Evolutionary conservation across 805 yeast species (phyloP).

Genomic region (Allodekkera sacchari): DNA sequence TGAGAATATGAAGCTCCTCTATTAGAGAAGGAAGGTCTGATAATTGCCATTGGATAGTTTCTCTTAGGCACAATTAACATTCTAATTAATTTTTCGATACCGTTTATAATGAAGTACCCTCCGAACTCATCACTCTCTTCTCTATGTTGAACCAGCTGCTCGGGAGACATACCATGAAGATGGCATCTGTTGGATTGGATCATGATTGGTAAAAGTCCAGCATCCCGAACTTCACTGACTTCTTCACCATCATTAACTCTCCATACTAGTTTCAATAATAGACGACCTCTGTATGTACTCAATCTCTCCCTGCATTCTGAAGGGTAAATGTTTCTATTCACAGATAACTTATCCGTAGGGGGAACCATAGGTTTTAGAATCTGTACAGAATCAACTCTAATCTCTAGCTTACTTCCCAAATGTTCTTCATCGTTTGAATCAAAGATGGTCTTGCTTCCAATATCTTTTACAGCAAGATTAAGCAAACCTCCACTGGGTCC

Average conservation of each 20-base stretch:
- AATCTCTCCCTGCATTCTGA: constrained; percentile 87
- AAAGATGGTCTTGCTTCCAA: constrained; percentile 77
- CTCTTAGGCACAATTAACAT: constrained; percentile 97
- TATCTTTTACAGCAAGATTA: constrained; percentile 79
- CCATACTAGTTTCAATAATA: constrained; percentile 77
- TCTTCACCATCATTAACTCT: constrained; percentile 84
- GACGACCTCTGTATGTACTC: constrained; percentile 69
- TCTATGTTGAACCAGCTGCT: constrained; percentile 62
- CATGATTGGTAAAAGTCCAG: constrained; percentile 90
- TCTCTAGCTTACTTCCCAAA: constrained; percentile 75
- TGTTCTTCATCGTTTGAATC: constrained; percentile 65
- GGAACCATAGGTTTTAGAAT: constrained; percentile 77
- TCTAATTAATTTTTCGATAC: constrained; percentile 92
- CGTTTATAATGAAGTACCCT: constrained; percentile 92
- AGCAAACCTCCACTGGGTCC: constrained; percentile 81
- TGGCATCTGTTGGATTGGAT: constrained; percentile 87
- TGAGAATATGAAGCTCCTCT: constrained; percentile 88
- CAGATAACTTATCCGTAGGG: constrained; percentile 59
- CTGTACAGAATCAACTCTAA: constrained; percentile 86
- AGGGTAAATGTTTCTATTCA: constrained; percentile 75
- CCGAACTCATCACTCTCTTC: constrained; percentile 97
- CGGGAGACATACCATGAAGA: constrained; percentile 73
- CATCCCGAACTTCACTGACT: constrained; percentile 73
- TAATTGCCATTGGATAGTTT: constrained; percentile 96
- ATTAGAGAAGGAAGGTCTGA: constrained; percentile 88